Base-by-base conservation (phyloP, 73 alveolate species). In the Paramecium tetraurelia region DNA sequence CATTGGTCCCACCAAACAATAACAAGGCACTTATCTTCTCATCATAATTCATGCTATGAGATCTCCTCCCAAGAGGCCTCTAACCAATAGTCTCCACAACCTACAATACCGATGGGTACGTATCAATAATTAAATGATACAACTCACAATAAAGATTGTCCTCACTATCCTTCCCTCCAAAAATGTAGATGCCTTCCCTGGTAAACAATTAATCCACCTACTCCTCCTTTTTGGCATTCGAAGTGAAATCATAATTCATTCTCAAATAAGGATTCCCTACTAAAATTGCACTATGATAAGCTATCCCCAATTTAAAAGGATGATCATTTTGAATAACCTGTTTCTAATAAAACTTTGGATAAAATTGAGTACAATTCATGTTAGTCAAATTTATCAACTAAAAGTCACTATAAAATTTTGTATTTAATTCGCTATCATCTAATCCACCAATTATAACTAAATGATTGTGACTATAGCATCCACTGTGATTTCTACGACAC, bases 151-250 rank as follows among this genome's bases (percentile, higher is more conserved):
- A 16, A 16, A 68, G 22, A 29, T 68, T 35, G 48, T 68, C 85
- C 27, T 68, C 85, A 68, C 85, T 14, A 68, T 68, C 48, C 27
- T 68, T 68, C 6, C 85, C 85, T 31, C 85, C 85, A 68, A 33
- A 68, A 12, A 68, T 68, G 22, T 68, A 68, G 27, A 68, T 68
- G 22, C 85, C 85, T 35, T 68, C 85, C n/a, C 22, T 68, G 4
- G 27, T 68, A 68, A 33, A 29, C 50, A 68, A 68, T 31, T 68
- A 14, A 68, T 68, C 41, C 0, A 1, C 27, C 27, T 68, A 68
- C 27, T 68, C 41, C 27, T 68, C 85, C 21, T 68, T 35, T 68
- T 29, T 68, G 7, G 41, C 22, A 68, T 31, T 35, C 16, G 18
- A 14, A 12, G 85, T 1, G 4, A 22, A 33, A 33, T 68, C 85